These are phyloP conservation scores for Lachnellula hyalina DNA, from an alignment of 2,329 filamentous ascomycete species.

Conservation along the genomic window DNA sequence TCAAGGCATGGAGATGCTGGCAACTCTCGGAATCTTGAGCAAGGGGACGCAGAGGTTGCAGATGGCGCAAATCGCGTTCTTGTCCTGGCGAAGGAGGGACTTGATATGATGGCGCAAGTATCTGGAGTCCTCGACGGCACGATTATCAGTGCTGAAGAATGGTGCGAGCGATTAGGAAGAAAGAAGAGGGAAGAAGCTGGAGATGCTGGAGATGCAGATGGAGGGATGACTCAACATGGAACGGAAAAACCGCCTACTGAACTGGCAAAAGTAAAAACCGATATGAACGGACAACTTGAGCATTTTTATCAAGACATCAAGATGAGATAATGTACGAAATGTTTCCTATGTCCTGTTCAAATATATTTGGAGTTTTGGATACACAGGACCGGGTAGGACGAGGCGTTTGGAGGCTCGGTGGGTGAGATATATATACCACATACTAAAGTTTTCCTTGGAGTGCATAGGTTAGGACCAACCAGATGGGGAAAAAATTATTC, in stretches of 20 bases:
- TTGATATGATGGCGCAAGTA: constrained; percentile 93
- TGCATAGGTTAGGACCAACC: background rate
- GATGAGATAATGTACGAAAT: constrained; percentile 13
- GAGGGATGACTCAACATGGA: background rate
- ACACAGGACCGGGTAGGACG: background rate
- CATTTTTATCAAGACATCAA: constrained; percentile 17
- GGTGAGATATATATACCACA: background rate
- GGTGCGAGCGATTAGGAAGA: constrained; percentile 72
- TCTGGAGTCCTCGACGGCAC: constrained; percentile 84
- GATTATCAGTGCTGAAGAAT: constrained; percentile 82
- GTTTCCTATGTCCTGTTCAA: constrained; percentile 1
- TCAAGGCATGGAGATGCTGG: constrained; percentile 33
- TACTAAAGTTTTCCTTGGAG: background rate
- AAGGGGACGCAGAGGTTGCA: constrained; percentile 39
- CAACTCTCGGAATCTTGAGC: constrained; percentile 33
- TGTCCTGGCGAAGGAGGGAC: constrained; percentile 79
- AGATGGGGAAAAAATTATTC: background rate
- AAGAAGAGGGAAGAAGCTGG: constrained; percentile 29
- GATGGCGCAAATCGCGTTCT: constrained; percentile 71
- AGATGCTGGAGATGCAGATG: background rate
- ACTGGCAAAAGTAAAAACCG: constrained; percentile 5
- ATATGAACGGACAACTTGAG: background rate
- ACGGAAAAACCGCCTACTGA: constrained; percentile 15
- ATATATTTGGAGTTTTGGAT: background rate
- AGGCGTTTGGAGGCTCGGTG: background rate